Base-by-base conservation (phyloP, 805 yeast species). In the Brettanomyces bruxellensis region DNA sequence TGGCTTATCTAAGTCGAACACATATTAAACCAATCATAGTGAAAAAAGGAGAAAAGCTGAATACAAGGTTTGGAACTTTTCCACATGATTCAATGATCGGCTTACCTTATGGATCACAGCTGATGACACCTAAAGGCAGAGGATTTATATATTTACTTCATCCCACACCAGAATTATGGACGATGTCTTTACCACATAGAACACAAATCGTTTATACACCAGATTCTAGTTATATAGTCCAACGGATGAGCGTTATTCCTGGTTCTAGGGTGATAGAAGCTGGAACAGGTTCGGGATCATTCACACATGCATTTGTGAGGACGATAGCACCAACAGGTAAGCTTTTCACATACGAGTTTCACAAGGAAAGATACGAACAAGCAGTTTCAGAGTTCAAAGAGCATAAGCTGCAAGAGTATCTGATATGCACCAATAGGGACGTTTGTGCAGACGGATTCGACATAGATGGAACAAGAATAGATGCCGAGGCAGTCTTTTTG, bases 191-290 rank as follows among this genome's bases (percentile, higher is more conserved):
- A 34, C 98, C 99, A 2, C 99, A 93, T 61, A 74, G 99, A 64
- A 93, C 99, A 0, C 99, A 93, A 68, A 93, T 93, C 53, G 98
- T 93, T 1, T 93, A 93, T 61, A 86, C 97, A 0, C 95, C 95
- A 8, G 99, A 93, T 62, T 85, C 96, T 2, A 79, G 95, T 28
- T 93, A 87, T 57, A 89, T 93, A 46, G 76, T 86, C 51, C 96
- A 91, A 61, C 69, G 96, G 56, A 68, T 93, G 51, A 75, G 79
- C 40, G 81, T 93, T 46, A 70, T 77, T 18, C 78, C 86, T 12
- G 90, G 91, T 1, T 75, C 88, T 1, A 68, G 78, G 48, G 95
- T 93, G 11, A 83, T 93, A 41, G 99, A 93, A 67, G 96, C 98
- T 0, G 99, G 99, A 35, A 93, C 99, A 0, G 99, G 99, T 0